These are phyloP conservation scores for Graphiopsis chlorocephala DNA, from an alignment of 2,329 filamentous ascomycete species.

Conservation along the genomic window DNA sequence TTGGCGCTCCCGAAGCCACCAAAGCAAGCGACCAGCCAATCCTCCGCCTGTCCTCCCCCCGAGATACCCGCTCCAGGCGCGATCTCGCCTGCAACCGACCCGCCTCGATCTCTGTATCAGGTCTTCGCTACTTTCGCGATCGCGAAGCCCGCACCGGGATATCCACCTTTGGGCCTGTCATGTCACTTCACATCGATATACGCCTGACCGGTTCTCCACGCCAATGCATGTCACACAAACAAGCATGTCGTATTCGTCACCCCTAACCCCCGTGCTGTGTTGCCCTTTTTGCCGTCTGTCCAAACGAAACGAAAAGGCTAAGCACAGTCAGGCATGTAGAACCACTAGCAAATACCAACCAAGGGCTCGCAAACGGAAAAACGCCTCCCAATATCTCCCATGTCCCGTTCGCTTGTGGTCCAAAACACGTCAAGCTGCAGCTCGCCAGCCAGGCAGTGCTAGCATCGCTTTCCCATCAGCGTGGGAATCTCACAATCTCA, in stretches of 20 bases:
- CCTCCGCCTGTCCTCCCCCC: constrained; percentile 3
- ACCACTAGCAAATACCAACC: background rate
- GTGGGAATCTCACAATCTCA: background rate
- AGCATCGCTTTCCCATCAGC: background rate
- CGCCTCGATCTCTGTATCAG: constrained; percentile 1
- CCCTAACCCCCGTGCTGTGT: background rate
- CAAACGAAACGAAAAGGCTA: background rate
- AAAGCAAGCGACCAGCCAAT: background rate
- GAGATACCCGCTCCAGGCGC: constrained; percentile 11
- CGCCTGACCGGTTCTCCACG: background rate
- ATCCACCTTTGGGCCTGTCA: background rate
- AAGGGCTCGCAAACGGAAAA: background rate
- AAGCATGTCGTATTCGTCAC: background rate
- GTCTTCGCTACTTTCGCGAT: background rate
- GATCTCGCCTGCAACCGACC: background rate
- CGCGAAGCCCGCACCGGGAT: background rate
- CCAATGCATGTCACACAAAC: background rate
- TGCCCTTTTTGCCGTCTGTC: background rate
- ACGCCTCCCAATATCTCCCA: background rate
- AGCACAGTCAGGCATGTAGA: background rate
- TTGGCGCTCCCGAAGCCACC: background rate
- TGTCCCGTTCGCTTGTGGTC: background rate
- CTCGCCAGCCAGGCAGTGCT: background rate
- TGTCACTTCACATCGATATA: background rate
- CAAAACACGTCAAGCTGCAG: background rate